A percentile compares a stretch with the other conserved stretches of the same genome.
These are phyloP conservation scores for Rhinocladiella similis DNA, from an alignment of 2,329 filamentous ascomycete species.

Conservation along the genomic window DNA sequence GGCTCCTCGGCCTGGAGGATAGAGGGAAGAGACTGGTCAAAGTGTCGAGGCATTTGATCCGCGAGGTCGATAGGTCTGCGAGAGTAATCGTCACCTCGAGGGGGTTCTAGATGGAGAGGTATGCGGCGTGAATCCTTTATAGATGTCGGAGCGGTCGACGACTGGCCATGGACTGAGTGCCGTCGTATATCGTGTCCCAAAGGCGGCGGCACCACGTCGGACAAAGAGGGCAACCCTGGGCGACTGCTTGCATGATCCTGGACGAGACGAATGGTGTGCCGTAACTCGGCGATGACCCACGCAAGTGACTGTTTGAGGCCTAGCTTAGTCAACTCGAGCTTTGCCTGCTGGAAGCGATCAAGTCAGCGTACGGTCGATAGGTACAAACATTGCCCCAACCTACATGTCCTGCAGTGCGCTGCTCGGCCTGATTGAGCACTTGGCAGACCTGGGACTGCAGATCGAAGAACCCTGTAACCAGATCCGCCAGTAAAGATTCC, in stretches of 20 bases:
- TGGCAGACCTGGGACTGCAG: constrained; percentile 24
- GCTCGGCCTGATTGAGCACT: constrained; percentile 14
- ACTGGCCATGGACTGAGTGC: constrained; percentile 12
- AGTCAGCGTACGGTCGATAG: constrained; percentile 16
- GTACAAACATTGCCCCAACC: constrained; percentile 6
- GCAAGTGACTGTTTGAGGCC: constrained; percentile 25
- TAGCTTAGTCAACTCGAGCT: constrained; percentile 22
- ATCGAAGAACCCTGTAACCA: constrained; percentile 24
- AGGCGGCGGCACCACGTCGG: constrained; percentile 19
- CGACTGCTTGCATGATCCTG: constrained; percentile 15
- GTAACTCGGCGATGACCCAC: constrained; percentile 23
- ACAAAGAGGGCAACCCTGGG: constrained; percentile 19
- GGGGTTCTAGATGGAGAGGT: constrained; percentile 13
- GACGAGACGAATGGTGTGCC: constrained; percentile 19
- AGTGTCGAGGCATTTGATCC: constrained; percentile 17
- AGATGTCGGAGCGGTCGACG: constrained; percentile 9
- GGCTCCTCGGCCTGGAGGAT: constrained; percentile 22
- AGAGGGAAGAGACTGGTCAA: constrained; percentile 31
- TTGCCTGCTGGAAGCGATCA: constrained; percentile 9
- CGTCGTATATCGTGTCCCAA: constrained; percentile 17
- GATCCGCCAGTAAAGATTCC: constrained; percentile 18
- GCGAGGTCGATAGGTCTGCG: constrained; percentile 13
- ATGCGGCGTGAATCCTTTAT: constrained; percentile 21
- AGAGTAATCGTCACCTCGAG: constrained; percentile 17
- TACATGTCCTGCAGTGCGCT: constrained; percentile 17